A percentile compares a stretch with the other conserved stretches of the same genome.
Conservation (phyloP, 768 basidiomycete genomes). For the Trametopsis cervina region DNA sequence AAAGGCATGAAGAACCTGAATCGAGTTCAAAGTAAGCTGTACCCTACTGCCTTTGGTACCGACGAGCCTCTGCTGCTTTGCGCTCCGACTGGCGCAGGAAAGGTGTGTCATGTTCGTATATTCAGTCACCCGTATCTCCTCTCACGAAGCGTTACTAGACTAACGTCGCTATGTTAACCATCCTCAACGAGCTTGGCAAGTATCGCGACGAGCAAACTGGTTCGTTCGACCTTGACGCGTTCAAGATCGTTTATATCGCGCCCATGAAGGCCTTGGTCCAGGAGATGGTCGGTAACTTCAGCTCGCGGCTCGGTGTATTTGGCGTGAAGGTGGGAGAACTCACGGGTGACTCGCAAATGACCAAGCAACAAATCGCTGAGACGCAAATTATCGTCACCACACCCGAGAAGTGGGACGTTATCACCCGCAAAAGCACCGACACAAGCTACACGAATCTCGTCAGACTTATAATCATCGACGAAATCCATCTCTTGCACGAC, state of each 20-base stretch:
- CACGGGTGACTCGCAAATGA: conserved; percentile 97
- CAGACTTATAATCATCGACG: conserved; percentile 93
- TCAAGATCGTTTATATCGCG: conserved; percentile 97
- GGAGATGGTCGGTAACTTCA: conserved; percentile 97
- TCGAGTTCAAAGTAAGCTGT: conserved; percentile 89
- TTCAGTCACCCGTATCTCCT: conserved; percentile 1
- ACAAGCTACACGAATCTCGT: conserved; percentile 96
- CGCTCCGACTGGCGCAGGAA: conserved; percentile 97
- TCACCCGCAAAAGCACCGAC: conserved; percentile 96
- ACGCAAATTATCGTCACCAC: conserved; percentile 99
- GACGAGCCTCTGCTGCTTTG: conserved; percentile 95
- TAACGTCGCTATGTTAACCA: conserved; percentile 94
- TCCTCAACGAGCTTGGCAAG: conserved; percentile 86
- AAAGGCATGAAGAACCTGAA: conserved; percentile 72
- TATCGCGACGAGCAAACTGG: conserved; percentile 80
- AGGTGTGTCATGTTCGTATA: conserved; percentile 42
- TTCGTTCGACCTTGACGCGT: conserved; percentile 74
- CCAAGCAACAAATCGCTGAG: conserved; percentile 93
- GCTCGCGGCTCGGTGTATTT: conserved; percentile 57
- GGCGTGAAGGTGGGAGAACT: conserved; percentile 90
- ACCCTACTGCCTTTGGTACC: conserved; percentile 87
- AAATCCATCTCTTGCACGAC: conserved; percentile 95
- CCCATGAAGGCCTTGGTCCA: conserved; percentile 99
- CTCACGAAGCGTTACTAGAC: conserved; percentile 45
- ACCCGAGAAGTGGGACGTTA: conserved; percentile 99